These are phyloP conservation scores for Malus hybrid DNA, from an alignment of 331 rosid species.

Conservation along the genomic window DNA sequence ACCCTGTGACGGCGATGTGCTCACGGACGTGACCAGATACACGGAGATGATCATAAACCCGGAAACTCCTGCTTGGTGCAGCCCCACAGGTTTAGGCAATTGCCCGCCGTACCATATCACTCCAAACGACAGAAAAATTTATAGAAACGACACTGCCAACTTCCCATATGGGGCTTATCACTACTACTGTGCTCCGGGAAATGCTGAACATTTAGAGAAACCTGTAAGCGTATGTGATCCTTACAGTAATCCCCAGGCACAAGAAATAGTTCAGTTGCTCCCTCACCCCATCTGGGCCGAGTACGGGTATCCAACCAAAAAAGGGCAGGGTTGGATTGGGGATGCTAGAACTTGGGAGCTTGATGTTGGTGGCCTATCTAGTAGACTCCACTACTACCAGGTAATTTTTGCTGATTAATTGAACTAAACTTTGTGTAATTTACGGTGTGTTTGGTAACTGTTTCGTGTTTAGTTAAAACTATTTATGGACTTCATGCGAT, in stretches of 20 bases:
- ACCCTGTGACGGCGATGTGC: conserved; percentile 57
- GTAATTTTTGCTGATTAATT: conserved; percentile 4
- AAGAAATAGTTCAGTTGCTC: conserved; percentile 67
- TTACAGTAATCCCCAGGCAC: conserved; percentile 85
- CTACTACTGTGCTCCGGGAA: conserved; percentile 78
- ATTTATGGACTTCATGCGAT: not conserved
- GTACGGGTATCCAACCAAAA: conserved; percentile 67
- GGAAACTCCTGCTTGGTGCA: conserved; percentile 74
- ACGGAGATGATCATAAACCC: conserved; percentile 87
- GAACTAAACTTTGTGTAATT: too few species aligned
- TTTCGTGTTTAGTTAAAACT: too few species aligned
- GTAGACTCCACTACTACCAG: conserved; percentile 72
- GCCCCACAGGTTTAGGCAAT: conserved; percentile 31
- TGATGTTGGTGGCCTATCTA: conserved; percentile 67
- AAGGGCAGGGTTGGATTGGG: conserved; percentile 73
- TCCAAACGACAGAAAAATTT: conserved; percentile 44
- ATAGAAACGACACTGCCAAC: conserved; percentile 59
- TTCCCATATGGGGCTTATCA: conserved; percentile 79
- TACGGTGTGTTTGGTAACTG: too few species aligned
- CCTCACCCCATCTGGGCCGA: conserved; percentile 79
- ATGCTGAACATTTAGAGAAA: conserved; percentile 47
- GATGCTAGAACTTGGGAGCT: conserved; percentile 78
- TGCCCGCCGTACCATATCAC: conserved; percentile 83
- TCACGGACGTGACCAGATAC: conserved; percentile 72
- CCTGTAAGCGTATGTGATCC: conserved; percentile 65